Base-by-base conservation (phyloP, 176 grass and related monocot genomes). In the Lolium multiflorum region DNA sequence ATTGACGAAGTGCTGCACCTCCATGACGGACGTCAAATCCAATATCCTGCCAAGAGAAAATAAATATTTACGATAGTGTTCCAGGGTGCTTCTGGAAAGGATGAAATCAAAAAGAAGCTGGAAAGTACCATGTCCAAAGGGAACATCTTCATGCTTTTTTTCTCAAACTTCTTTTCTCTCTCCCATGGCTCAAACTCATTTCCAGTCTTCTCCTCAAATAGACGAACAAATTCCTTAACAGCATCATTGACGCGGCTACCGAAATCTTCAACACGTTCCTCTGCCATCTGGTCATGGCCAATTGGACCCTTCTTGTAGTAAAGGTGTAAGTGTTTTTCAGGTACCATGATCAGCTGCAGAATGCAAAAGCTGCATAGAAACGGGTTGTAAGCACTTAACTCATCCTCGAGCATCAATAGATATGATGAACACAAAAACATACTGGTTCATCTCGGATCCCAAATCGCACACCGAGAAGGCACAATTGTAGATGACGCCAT, bases 101-200 rank as follows among this genome's bases (percentile, higher is more conserved):
- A 66, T 0, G 1, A 39, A 86, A 61, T 13, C 6, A 70, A 24
- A 38, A 28, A 52, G 38, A 20, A 64, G 22, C 72, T 44, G 20
- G n/a, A 82, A 44, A 79, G 71, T 25, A 98, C 95, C 91, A 95
- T 98, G 77, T 98, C 96, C 9, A 98, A 62, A 6, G 96, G 91
- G 85, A 92, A 88, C 80, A 98, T 93, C 25, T 95, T 98, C 58
- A 81, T 85, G 75, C 26, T 54, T 81, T 89, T 91, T 74, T 98
- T 98, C 66, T 74, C 72, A 38, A 98, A 91, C 83, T 92, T 95
- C 84, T 95, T 98, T 12, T 95, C 85, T 70, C 83, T 90, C 69
- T 94, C 93, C 93, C 96, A 98, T 65, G 74, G 87, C 68, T 98
- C 90, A n/a, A 95, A 98, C 47, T 98, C 88, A 80, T 95, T 98